Evolutionary conservation across 306 rosid species (phyloP), one percentile per base, ranked within the genome.

Genomic region (Gynostemma pentaphyllum): DNA sequence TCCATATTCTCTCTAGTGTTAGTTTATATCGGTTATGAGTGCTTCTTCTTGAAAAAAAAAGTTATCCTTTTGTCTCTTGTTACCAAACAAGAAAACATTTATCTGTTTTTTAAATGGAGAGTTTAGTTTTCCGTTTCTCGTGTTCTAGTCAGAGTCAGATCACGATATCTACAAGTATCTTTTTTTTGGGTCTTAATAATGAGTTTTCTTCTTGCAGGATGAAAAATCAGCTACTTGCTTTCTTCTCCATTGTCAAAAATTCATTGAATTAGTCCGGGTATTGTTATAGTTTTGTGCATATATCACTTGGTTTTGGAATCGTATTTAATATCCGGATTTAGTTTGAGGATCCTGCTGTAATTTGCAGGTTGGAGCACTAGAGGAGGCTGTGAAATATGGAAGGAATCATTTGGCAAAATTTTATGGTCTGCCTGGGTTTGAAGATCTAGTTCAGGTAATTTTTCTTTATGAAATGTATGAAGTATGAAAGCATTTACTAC

Each of bases 221-320:
- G 89, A 81, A 74, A 76, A 84, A 64, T 88, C 99, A 45, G 89
- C 97, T 61, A 84, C 81, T 45, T 94, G 95, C 84, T 89, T 94
- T 80, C 89, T 89, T 48, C 99, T 94, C 69, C 90, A 89, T 72
- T 86, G 95, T 78, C 99, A 94, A 71, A 88, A 88, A 39, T 88
- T 94, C 69, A 86, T 94, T 23, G 97, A 94, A 74, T 78, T 94
- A 74, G 97, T 94, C 70, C 92, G 94, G 87, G 99, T 94, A 94
- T 72, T 62, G 74, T 72, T 34, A 48, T 69, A 11, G 23, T n/a
- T 66, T 54, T 41, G 19, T 30, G 30, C 44, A 45, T 63, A 45
- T 29, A 47, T 45, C 54, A 46, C 21, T 8, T 32, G 16, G 9
- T 27, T 64, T 28, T 39, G 6, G 6, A 66, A 26, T 52, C n/a